Conservation (phyloP, 208 protist genomes). For the Trypanosoma conorhini region DNA sequence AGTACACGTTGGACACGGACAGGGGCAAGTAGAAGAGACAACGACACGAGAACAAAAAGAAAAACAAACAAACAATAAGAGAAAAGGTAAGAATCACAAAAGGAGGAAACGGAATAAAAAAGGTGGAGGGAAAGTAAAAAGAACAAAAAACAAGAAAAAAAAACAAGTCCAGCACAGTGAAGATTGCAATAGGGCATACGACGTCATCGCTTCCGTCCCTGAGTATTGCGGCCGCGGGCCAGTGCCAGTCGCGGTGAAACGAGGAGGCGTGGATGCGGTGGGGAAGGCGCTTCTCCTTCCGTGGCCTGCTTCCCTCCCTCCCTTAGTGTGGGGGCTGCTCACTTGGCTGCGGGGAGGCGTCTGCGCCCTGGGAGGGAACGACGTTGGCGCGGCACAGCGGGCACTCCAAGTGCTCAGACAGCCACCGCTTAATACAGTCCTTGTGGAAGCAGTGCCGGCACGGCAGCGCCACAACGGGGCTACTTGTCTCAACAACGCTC, state of each 20-base stretch:
- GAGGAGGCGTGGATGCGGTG: too few species aligned
- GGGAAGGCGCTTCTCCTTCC: conserved; percentile 1
- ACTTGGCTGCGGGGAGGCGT: not conserved
- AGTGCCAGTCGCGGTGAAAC: too few species aligned
- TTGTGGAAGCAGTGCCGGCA: conserved; percentile 45
- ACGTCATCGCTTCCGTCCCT: not conserved
- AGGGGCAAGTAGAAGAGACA: not conserved
- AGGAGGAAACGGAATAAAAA: conserved; percentile 14
- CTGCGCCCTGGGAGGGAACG: not conserved
- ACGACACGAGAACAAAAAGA: conserved; percentile 8
- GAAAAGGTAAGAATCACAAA: conserved; percentile 6
- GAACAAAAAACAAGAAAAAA: too few species aligned
- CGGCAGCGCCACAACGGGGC: conserved; percentile 31
- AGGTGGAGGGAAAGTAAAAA: conserved; percentile 17
- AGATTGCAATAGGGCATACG: not conserved
- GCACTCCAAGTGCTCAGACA: conserved; percentile 28
- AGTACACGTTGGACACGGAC: too few species aligned
- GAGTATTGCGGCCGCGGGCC: not conserved
- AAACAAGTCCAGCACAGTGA: not conserved
- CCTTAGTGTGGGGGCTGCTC: not conserved
- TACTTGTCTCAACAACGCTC: not conserved
- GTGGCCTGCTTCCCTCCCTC: not conserved
- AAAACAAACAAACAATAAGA: conserved; percentile 18
- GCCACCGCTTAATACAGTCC: conserved; percentile 40
- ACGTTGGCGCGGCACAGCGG: conserved; percentile 35